These are phyloP conservation scores for Neofusicoccum parvum DNA, from an alignment of 2,329 filamentous ascomycete genomes.

Conservation along the genomic window DNA sequence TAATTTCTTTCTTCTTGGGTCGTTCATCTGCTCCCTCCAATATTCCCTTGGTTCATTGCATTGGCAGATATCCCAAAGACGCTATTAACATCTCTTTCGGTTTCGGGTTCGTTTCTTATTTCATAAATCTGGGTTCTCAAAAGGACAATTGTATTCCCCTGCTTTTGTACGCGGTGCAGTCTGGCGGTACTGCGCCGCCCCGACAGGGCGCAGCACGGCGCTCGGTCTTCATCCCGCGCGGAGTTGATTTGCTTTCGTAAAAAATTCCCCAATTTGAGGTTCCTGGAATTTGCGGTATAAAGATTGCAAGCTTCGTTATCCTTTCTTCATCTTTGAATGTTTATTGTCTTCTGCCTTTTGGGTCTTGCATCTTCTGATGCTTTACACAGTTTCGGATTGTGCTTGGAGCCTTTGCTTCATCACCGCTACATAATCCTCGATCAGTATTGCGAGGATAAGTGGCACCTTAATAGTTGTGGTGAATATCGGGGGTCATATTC, in stretches of 20 bases:
- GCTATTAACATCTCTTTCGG: conserved; percentile 2
- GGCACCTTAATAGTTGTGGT: conserved; percentile 2
- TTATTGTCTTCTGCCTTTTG: neutral
- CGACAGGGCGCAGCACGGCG: neutral
- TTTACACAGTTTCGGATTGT: neutral
- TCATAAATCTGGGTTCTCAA: neutral
- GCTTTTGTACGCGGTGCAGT: neutral
- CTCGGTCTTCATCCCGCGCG: neutral
- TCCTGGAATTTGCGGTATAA: neutral
- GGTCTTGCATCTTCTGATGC: neutral
- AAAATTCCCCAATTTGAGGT: conserved; percentile 3
- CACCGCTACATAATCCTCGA: neutral
- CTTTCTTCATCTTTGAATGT: neutral
- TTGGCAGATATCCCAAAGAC: conserved; percentile 17
- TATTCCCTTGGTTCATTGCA: conserved; percentile 10
- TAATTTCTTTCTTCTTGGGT: neutral
- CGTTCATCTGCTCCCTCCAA: neutral
- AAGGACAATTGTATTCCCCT: conserved; percentile 11
- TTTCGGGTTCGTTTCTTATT: neutral
- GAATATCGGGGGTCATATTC: neutral
- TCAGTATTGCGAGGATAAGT: neutral
- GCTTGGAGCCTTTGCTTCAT: neutral
- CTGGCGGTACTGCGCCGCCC: neutral
- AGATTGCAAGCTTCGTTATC: conserved; percentile 1
- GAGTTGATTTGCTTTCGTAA: conserved; percentile 7